Percentiles rank a stretch among this genome's conserved stretches.
Evolutionary conservation across 1,284 basidiomycete species (phyloP).

Genomic region (Ceratobasidium sp.): DNA sequence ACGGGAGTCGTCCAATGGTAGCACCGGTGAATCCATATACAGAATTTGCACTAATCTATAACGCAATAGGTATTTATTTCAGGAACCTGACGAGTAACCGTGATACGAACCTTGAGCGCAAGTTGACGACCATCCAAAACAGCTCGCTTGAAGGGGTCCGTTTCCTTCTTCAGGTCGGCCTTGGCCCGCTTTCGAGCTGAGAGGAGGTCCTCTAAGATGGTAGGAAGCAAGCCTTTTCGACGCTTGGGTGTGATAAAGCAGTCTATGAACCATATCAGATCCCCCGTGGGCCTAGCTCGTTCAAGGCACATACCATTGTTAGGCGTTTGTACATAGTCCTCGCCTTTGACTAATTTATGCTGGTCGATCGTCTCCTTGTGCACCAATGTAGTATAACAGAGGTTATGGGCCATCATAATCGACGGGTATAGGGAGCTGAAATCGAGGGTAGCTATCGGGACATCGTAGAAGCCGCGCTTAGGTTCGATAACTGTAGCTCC

Average conservation of each 20-base stretch:
- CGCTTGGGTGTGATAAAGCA: slow-evolving; percentile 76
- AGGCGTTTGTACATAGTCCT: slow-evolving; percentile 90
- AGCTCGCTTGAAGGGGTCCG: slow-evolving; percentile 92
- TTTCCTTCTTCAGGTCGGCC: slow-evolving; percentile 92
- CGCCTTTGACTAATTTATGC: slow-evolving; percentile 75
- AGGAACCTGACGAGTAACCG: slow-evolving; percentile 3
- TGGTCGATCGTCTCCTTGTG: slow-evolving; percentile 80
- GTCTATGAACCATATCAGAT: slow-evolving; percentile 58
- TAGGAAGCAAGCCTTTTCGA: slow-evolving; percentile 87
- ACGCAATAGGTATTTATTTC: not conserved
- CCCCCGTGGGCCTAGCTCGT: not conserved
- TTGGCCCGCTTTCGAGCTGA: slow-evolving; percentile 91
- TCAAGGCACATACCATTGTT: slow-evolving; percentile 75
- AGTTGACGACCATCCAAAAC: slow-evolving; percentile 94
- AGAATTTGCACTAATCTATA: slow-evolving; percentile 92
- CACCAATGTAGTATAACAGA: slow-evolving; percentile 92
- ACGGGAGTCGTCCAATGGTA: slow-evolving; percentile 92
- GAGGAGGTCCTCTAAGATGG: slow-evolving; percentile 91
- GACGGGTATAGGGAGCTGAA: slow-evolving; percentile 97
- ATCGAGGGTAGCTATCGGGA: slow-evolving; percentile 94
- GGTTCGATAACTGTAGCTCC: slow-evolving; percentile 98
- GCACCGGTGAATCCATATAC: slow-evolving; percentile 98
- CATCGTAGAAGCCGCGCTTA: slow-evolving; percentile 90
- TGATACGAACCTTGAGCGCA: slow-evolving; percentile 76
- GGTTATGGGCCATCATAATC: slow-evolving; percentile 99